Evolutionary conservation across 805 yeast genomes (phyloP), one percentile per base, ranked within the genome.

Genomic region (Debaryomyces castellii): DNA sequence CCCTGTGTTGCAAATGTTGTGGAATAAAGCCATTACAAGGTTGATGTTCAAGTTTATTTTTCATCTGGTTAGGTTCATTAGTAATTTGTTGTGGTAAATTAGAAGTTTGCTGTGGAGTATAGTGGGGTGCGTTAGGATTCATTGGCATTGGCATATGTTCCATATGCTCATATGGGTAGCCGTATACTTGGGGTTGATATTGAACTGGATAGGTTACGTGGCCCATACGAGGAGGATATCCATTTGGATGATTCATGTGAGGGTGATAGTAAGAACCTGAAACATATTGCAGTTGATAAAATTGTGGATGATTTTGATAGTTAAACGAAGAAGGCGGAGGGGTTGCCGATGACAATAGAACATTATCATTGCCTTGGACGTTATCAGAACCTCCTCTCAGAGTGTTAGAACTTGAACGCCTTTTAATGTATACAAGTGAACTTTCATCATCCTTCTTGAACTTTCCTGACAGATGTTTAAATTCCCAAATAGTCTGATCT

Each of bases 381-480:
- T 40, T 34, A 38, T 46, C 39, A 32, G 41, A 42, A 43, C 33
- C 46, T 32, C 41, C 39, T 34, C 49, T 45, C 23, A 54, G 44
- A 27, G 44, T 46, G 45, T 67, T 69, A 36, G 75, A 63, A 35
- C 72, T 67, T 27, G 78, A 71, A 40, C 83, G 61, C 52, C 84
- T 59, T 53, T 75, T 77, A 44, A 80, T 79, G 47, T 68, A 65
- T 23, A 68, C 66, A 39, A 80, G 59, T 4, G 74, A 63, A 22
- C 59, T 59, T 50, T 74, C 77, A 58, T 76, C 80, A 45, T 71
- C 76, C 51, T 72, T 76, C 43, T 67, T 65, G 54, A 80, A 80
- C 48, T 69, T 73, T 3, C 82, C 82, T 36, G 71, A 62, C 39
- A 73, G 63, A 50, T 80, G 84, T 48, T 78, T 75, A 60, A 80